phyloP scores from a whole-genome alignment of 1,139 yeast species.

The Debaryomyces sp. region DNA sequence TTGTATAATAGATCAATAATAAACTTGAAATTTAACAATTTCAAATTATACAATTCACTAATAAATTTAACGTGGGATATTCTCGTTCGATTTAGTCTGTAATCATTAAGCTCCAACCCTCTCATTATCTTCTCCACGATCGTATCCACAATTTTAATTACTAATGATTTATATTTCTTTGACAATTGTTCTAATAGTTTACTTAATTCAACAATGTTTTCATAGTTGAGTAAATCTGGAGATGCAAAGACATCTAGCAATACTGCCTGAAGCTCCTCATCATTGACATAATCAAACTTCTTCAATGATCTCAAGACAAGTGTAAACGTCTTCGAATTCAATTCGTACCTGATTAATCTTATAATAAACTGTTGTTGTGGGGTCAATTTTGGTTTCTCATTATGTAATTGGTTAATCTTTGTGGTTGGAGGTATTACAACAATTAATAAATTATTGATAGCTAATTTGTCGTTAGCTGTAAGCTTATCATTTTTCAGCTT shows the following conservation, averaged over 20 bases:
- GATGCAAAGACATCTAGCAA: conserved; percentile 57
- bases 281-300: conserved; percentile 48
- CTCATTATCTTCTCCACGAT: conserved; percentile 62
- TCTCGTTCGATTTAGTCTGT: conserved; percentile 60
- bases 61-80: conserved; percentile 64
- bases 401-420: conserved; percentile 24
- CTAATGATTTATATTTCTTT: conserved; percentile 37
- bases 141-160: conserved; percentile 59
- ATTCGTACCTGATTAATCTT: conserved; percentile 53
- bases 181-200: conserved; percentile 43
- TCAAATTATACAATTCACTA: conserved; percentile 55
- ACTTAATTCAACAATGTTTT: conserved; percentile 55
- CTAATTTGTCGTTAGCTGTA: conserved; percentile 57
- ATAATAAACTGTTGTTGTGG: conserved; percentile 54
- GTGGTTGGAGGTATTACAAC: conserved; percentile 62
- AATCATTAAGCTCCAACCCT: conserved; percentile 70
- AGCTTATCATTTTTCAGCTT: conserved; percentile 54
- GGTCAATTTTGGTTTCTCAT: conserved; percentile 22
- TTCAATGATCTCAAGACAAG: conserved; percentile 43
- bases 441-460: conserved; percentile 61
- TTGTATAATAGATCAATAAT: conserved; percentile 59
- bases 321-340: conserved; percentile 39
- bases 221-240: conserved; percentile 66
- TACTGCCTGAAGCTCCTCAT: conserved; percentile 39
- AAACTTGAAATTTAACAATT: conserved; percentile 50